Evolutionary conservation across 2,329 filamentous ascomycete genomes (phyloP).

Genomic region (Fusarium devonianum): DNA sequence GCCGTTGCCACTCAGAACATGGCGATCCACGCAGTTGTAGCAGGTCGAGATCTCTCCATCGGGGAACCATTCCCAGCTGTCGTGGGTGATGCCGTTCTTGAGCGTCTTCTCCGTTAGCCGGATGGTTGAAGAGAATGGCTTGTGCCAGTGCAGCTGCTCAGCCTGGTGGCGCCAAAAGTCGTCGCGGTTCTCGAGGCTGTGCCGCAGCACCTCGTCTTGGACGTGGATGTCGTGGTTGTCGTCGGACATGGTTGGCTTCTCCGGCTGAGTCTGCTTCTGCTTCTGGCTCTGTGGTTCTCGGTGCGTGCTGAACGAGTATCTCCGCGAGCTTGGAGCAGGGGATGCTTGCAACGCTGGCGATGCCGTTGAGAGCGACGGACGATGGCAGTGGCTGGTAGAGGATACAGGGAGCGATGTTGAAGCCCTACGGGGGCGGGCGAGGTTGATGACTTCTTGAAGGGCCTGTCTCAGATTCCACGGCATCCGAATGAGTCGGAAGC

Average conservation of each 20-base stretch:
- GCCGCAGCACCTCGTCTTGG: conserved; percentile 60
- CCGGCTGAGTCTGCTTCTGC: background rate
- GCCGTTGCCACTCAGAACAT: conserved; percentile 82
- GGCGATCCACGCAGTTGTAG: conserved; percentile 90
- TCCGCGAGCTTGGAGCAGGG: background rate
- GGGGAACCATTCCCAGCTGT: conserved; percentile 89
- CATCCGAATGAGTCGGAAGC: conserved; percentile 23
- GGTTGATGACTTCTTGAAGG: conserved; percentile 12
- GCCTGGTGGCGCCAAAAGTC: conserved; percentile 81
- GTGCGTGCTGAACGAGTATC: conserved; percentile 6
- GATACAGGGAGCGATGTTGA: conserved; percentile 11
- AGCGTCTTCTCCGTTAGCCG: conserved; percentile 68
- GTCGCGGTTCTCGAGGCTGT: conserved; percentile 73
- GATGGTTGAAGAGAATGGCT: conserved; percentile 70
- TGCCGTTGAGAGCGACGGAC: conserved; percentile 1
- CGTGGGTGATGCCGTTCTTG: conserved; percentile 66
- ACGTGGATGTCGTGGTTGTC: conserved; percentile 36
- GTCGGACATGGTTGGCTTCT: conserved; percentile 22
- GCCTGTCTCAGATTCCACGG: conserved; percentile 21
- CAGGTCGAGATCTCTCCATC: conserved; percentile 89
- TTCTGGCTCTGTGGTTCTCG: conserved; percentile 1
- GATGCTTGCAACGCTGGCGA: background rate
- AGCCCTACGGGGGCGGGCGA: conserved; percentile 9
- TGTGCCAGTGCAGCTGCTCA: conserved; percentile 80
- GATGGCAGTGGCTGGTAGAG: background rate